Conservation (phyloP, 225 moss, liverwort and hornwort genomes). For the Marchantia paleacea region DNA sequence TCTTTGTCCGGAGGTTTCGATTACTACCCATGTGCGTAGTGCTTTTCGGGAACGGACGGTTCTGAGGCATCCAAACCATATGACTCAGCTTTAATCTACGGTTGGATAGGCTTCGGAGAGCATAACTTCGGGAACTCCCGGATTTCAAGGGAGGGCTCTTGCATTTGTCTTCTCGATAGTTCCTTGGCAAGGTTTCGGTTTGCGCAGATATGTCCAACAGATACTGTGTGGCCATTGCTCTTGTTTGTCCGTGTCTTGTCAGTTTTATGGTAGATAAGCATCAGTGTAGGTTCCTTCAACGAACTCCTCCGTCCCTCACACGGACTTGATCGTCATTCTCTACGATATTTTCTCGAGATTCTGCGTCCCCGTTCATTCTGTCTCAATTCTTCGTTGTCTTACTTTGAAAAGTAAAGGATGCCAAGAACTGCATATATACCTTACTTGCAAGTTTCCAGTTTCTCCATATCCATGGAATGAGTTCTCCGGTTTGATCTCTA, state of each 20-base stretch:
- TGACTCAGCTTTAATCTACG: background rate
- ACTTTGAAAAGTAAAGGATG: too few relatives aligned
- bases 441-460: too few relatives aligned
- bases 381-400: background rate
- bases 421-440: too few relatives aligned
- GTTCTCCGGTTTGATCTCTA: too few relatives aligned
- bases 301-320: background rate
- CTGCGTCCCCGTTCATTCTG: background rate
- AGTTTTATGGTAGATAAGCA: background rate
- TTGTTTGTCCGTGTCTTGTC: background rate
- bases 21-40: background rate
- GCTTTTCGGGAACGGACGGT: background rate
- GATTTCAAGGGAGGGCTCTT: background rate
- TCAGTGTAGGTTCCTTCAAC: background rate
- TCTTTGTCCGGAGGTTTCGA: background rate
- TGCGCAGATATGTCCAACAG: too few relatives aligned
- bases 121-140: background rate
- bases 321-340: background rate
- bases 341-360: background rate
- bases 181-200: too few relatives aligned
- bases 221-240: too few relatives aligned
- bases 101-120: background rate
- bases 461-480: too few relatives aligned
- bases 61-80: background rate
- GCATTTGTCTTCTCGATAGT: too few relatives aligned